Evolutionary conservation across 2,329 filamentous ascomycete species (phyloP).

Genomic region (Ophiostoma quercus): DNA sequence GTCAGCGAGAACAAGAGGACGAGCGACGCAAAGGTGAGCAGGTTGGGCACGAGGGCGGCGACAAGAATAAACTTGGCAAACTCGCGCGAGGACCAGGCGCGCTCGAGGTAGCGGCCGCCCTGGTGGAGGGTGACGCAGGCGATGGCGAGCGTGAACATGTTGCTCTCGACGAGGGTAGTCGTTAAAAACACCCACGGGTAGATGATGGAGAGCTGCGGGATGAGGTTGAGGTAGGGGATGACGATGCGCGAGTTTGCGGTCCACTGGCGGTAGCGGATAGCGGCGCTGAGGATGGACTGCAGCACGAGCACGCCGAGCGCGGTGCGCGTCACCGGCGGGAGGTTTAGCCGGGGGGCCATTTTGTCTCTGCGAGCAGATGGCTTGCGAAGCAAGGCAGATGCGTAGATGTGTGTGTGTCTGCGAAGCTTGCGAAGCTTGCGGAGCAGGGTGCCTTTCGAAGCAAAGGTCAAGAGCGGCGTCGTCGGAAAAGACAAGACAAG

Average conservation of each 20-base stretch:
- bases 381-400: too few relatives aligned
- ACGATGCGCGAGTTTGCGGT: slow-evolving; percentile 58
- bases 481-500: background rate
- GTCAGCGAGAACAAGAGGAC: slow-evolving; percentile 63
- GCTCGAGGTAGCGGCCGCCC: slow-evolving; percentile 89
- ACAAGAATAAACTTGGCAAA: slow-evolving; percentile 85
- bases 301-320: slow-evolving; percentile 68
- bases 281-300: slow-evolving; percentile 77
- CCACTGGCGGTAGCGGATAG: slow-evolving; percentile 69
- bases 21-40: slow-evolving; percentile 67
- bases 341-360: slow-evolving; percentile 81
- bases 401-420: too few relatives aligned
- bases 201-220: slow-evolving; percentile 74
- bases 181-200: slow-evolving; percentile 93
- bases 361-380: background rate
- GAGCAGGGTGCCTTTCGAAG: too few relatives aligned
- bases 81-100: slow-evolving; percentile 89
- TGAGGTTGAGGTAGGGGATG: slow-evolving; percentile 80
- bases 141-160: slow-evolving; percentile 77
- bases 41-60: slow-evolving; percentile 72
- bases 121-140: slow-evolving; percentile 78
- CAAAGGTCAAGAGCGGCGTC: background rate
- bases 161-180: slow-evolving; percentile 85
- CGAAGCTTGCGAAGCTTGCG: too few relatives aligned
- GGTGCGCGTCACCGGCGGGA: slow-evolving; percentile 83